These are phyloP conservation scores for Hygrophorus pudorinus DNA, from an alignment of 768 basidiomycete species.

Conservation along the genomic window DNA sequence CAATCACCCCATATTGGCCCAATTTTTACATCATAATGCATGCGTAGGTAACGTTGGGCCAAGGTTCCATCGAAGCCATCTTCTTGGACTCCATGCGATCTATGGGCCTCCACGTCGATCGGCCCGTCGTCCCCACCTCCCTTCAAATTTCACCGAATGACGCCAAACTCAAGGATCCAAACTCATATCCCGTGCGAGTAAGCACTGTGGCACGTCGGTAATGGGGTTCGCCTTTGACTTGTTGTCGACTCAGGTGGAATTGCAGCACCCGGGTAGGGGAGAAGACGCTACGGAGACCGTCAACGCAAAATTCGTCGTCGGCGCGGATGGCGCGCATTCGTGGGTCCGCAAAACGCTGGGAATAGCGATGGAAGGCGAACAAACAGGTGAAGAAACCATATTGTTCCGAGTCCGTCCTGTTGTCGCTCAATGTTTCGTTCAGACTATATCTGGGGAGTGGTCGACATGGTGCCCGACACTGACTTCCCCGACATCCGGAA, in stretches of 20 bases:
- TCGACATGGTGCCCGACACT: conserved; percentile 62
- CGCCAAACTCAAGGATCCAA: conserved; percentile 30
- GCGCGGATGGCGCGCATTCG: conserved; percentile 74
- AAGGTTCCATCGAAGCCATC: conserved; percentile 53
- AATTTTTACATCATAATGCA: not conserved
- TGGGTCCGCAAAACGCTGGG: conserved; percentile 66
- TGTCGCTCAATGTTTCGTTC: not conserved
- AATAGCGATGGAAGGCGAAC: conserved; percentile 71
- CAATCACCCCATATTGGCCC: conserved; percentile 1
- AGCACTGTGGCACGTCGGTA: conserved; percentile 5
- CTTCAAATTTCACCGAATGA: conserved; percentile 36
- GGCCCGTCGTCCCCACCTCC: conserved; percentile 39
- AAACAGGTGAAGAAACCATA: conserved; percentile 20
- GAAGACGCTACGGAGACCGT: conserved; percentile 43
- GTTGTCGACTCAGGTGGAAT: conserved; percentile 24
- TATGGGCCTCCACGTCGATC: conserved; percentile 37
- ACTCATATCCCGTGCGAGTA: conserved; percentile 28
- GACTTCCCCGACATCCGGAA: conserved; percentile 73
- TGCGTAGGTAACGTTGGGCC: conserved; percentile 44
- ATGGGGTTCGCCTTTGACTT: not conserved
- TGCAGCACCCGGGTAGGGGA: conserved; percentile 30
- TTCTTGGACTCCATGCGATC: conserved; percentile 45
- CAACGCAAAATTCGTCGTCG: conserved; percentile 65
- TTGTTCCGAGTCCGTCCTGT: not conserved
- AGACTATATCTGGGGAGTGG: conserved; percentile 77